Conservation (phyloP, 306 rosid species). For the Begonia peltatifolia region DNA sequence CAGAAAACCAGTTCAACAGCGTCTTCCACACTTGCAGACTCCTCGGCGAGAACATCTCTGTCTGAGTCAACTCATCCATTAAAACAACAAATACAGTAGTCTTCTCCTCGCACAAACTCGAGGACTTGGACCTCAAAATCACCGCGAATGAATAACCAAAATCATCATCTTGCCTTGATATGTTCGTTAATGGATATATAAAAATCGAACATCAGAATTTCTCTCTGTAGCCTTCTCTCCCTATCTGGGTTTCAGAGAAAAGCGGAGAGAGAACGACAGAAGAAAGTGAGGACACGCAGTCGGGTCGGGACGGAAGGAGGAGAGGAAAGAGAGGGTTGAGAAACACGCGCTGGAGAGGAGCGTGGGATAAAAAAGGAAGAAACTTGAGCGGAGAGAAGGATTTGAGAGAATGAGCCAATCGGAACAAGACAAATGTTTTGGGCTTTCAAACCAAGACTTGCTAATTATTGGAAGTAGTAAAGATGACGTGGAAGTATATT, state of each 20-base stretch:
- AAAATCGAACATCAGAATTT: not conserved
- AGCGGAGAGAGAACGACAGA: not conserved
- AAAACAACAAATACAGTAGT: not conserved
- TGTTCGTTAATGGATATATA: not conserved
- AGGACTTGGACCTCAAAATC: not conserved
- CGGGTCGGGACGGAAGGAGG: not conserved
- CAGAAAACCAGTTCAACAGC: slow-evolving; percentile 60
- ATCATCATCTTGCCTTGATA: not conserved
- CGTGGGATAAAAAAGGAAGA: too few relatives aligned
- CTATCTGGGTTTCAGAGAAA: slow-evolving; percentile 1
- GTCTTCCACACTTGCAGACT: slow-evolving; percentile 71
- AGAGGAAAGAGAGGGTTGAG: not conserved
- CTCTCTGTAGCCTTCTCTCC: not conserved
- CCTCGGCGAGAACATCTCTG: slow-evolving; percentile 54
- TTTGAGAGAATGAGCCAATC: too few relatives aligned
- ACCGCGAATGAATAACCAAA: not conserved
- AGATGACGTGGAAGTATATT: too few relatives aligned
- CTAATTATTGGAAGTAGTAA: too few relatives aligned
- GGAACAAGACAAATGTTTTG: too few relatives aligned
- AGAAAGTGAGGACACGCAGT: not conserved
- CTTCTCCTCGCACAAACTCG: not conserved
- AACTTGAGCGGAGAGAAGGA: too few relatives aligned
- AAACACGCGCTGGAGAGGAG: not conserved
- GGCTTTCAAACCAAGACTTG: too few relatives aligned
- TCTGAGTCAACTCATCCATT: slow-evolving; percentile 92